Evolutionary conservation across 2,329 filamentous ascomycete genomes (phyloP), one percentile per base, ranked within the genome.

Genomic region (Tothia fuscella): DNA sequence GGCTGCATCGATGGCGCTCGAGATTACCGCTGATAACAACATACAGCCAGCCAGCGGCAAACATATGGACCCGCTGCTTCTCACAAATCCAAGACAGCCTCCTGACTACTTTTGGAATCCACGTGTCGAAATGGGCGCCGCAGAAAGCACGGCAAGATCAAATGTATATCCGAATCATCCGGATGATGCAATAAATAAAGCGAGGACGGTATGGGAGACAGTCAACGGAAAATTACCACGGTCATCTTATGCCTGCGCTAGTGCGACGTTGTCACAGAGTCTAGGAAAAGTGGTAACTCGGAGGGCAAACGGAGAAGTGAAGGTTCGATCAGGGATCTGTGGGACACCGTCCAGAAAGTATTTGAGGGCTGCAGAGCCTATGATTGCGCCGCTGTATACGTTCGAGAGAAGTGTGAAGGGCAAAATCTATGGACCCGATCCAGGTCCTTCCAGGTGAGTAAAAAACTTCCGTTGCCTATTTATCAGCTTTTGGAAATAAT

Each of bases 71-170:
- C 39, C 39, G 5, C 39, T 41, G 6, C 39, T 41, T 7, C 22
- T 34, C 22, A 31, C 29, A 7, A 24, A 41, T 17, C 39, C 39
- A 7, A 29, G 29, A 6, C 39, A 22, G 3, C 16, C 16, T 24
- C 39, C 39, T 4, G 25, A 41, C 13, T 41, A 41, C 14, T 41
- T 41, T 22, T 41, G 39, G 39, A 29, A 31, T 9, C 34, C 39
- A 9, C 28, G 29, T n/a, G 30, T 41, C n/a, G 39, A 41, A 13
- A 31, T 31, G 7, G 39, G 39, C 3, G 39, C 39, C 10, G 39
- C 39, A 7, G 39, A 41, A 16, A 21, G 25, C 10, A 41, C 39
- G n/a, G 21, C 19, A 2, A 19, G 39, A 19, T 17, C 25, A 17
- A 26, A 34, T 17, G 34, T 35, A 19, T 22, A 25, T 25, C n/a